Percentiles rank a stretch among this genome's conserved stretches.
phyloP scores from a whole-genome alignment of 345 rosid species.

The Moricandia arvensis region DNA sequence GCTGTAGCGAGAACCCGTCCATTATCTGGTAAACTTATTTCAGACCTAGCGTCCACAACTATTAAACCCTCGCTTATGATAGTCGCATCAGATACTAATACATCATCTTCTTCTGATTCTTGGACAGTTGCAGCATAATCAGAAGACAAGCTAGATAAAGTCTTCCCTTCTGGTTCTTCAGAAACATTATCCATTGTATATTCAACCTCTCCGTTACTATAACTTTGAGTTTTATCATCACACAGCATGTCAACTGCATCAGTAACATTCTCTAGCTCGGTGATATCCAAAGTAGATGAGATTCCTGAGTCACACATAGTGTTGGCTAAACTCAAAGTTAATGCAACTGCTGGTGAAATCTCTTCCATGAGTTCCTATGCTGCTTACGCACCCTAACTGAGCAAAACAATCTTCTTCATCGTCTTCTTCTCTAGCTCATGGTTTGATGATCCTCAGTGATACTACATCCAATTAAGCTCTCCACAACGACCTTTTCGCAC shows the following conservation, averaged over 20 bases:
- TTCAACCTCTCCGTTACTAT: slow-evolving; percentile 34
- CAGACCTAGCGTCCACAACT: slow-evolving; percentile 51
- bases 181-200: slow-evolving; percentile 25
- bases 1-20: slow-evolving; percentile 59
- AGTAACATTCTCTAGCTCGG: slow-evolving; percentile 61
- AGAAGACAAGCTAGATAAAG: slow-evolving; percentile 36
- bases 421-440: slow-evolving; percentile 7
- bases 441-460: slow-evolving; percentile 2
- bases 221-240: slow-evolving; percentile 37
- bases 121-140: slow-evolving; percentile 40
- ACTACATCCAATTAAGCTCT: slow-evolving; percentile 24
- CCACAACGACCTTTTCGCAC: neutral
- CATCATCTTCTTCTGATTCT: slow-evolving; percentile 58
- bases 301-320: slow-evolving; percentile 60
- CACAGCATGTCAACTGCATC: slow-evolving; percentile 56
- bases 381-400: neutral
- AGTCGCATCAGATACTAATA: slow-evolving; percentile 44
- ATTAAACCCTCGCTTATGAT: slow-evolving; percentile 50
- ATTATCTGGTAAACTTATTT: slow-evolving; percentile 52
- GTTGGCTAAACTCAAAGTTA: slow-evolving; percentile 66
- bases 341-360: slow-evolving; percentile 66
- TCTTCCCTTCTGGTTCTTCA: slow-evolving; percentile 25
- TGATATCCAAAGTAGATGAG: slow-evolving; percentile 50
- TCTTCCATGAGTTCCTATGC: slow-evolving; percentile 64
- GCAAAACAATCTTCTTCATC: neutral